A percentile compares a stretch with the other conserved stretches of the same genome.
Evolutionary conservation across 176 grass and related monocot species (phyloP).

Genomic region (Oryza nivara): DNA sequence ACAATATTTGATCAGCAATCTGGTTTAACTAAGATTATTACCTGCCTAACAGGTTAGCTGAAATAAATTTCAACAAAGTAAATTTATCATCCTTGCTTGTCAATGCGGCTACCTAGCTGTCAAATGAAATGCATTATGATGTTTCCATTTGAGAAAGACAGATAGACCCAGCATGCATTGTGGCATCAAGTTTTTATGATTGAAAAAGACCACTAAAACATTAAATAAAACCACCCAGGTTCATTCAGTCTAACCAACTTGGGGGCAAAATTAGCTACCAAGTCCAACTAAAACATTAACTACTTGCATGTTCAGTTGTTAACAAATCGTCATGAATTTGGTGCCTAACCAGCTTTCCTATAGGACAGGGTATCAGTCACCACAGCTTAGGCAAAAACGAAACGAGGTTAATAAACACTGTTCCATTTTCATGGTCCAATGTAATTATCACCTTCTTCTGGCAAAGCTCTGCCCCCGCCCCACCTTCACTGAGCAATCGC

Average conservation of each 20-base stretch:
- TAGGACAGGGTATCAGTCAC: neutral
- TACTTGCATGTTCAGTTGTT: constrained; percentile 1
- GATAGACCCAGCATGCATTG: constrained; percentile 19
- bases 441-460: constrained; percentile 48
- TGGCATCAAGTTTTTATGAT: neutral
- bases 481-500: constrained; percentile 52
- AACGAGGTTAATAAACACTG: neutral
- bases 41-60: neutral
- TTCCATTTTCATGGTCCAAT: neutral
- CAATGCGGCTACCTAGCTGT: neutral
- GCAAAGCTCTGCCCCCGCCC: constrained; percentile 44
- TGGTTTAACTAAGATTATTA: neutral
- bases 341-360: neutral
- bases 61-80: neutral
- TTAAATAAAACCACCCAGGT: neutral
- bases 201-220: neutral
- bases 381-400: neutral
- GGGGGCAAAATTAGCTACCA: neutral
- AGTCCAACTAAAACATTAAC: neutral
- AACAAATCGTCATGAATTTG: neutral
- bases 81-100: neutral
- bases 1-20: neutral
- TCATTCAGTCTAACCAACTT: constrained; percentile 1
- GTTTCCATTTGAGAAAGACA: constrained; percentile 23
- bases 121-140: constrained; percentile 14